phyloP scores from a whole-genome alignment of 306 rosid species.

The Citrullus colocynthis region DNA sequence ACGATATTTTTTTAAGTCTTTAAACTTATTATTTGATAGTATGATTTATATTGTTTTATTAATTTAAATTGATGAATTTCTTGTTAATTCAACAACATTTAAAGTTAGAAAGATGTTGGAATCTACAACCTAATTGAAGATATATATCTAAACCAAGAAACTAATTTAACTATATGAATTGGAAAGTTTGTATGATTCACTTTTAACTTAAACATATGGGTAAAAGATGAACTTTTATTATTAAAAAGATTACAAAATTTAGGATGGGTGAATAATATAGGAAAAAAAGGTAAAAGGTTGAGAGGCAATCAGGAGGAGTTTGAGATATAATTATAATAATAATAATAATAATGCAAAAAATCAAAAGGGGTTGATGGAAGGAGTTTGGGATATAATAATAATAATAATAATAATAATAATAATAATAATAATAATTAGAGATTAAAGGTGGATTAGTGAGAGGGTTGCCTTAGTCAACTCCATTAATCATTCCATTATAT shows the following conservation, averaged over 20 bases:
- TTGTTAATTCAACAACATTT: no score
- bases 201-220: no score
- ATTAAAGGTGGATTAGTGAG: slow-evolving; percentile 7
- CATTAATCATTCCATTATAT: background rate
- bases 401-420: background rate
- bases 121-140: no score
- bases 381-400: background rate
- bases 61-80: no score
- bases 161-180: no score
- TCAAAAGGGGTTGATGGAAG: background rate
- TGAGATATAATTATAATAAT: no score
- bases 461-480: background rate
- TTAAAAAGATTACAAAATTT: background rate
- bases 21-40: no score
- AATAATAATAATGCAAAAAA: background rate
- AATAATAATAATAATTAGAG: background rate
- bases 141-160: no score
- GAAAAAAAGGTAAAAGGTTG: background rate
- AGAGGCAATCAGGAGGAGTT: background rate
- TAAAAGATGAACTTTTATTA: background rate
- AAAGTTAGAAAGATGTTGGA: no score
- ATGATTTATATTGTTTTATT: no score
- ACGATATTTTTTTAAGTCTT: no score
- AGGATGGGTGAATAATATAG: background rate
- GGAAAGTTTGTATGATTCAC: no score